Evolutionary conservation across 805 yeast species (phyloP), one percentile per base, ranked within the genome.

Genomic region (Lipomyces lipofer): DNA sequence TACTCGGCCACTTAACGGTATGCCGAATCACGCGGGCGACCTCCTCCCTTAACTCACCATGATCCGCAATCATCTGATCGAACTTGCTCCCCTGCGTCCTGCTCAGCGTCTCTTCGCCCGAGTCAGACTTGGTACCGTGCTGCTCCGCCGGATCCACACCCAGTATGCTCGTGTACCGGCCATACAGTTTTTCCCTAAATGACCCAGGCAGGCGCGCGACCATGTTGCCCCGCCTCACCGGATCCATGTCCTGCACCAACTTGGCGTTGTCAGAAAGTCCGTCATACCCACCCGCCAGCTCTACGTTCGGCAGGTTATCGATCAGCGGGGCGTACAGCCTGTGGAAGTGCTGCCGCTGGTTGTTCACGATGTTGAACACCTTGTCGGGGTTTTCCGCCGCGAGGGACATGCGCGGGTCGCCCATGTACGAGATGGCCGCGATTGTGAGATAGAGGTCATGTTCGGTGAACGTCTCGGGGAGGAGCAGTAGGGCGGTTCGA

Each of bases 321-420:
- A 82, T 60, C 7, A 84, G 69, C 1, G 96, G 96, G n/a, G 75
- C 72, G 66, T 94, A 94, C 64, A 94, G 79, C 52, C 72, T 71
- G 54, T 84, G 78, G 72, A 94, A 94, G 58, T 81, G 78, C 17
- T 73, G 71, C 59, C 80, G 78, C 69, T 94, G 97, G 68, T 86
- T 86, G 9, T 71, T 68, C 2, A 94, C 98, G 58, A 94, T 94
- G 67, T 94, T 94, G 46, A 76, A 74, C 38, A 91, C 87, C 69
- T 94, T 94, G 63, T 84, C 77, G 4, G 97, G 97, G 68, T 94
- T 88, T 69, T 94, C 99, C 10, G 59, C 63, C 1, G 97, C 98
- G 27, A 91, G 73, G 40, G 77, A 74, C 79, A 89, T 84, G 63
- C 99, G 80, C 27, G 90, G 85, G 68, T 94, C 99, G 17, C 99